These are phyloP conservation scores for Fusarium sp. DNA, from an alignment of 2,329 filamentous ascomycete species.

Conservation along the genomic window DNA sequence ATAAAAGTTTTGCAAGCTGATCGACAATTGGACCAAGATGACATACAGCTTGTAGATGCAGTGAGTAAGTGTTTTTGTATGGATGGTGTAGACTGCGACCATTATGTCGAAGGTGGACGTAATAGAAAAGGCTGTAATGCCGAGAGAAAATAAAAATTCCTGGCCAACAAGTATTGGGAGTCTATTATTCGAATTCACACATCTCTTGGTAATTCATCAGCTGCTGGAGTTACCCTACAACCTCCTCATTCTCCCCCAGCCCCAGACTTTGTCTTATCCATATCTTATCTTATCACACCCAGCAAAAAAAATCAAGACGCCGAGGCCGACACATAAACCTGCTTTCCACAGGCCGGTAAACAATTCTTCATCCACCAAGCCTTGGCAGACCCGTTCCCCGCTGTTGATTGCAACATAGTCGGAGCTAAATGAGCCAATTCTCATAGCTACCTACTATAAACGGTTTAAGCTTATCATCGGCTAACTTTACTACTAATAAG, in stretches of 20 bases:
- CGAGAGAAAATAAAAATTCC: rapidly evolving
- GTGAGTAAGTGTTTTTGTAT: neutral
- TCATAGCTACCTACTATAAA: slow-evolving; percentile 24
- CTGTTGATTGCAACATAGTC: slow-evolving; percentile 1
- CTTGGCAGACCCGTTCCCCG: slow-evolving; percentile 25
- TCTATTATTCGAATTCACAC: rapidly evolving
- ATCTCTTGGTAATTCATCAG: rapidly evolving
- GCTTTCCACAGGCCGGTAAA: neutral
- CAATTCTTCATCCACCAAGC: neutral
- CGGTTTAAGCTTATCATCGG: slow-evolving; percentile 24
- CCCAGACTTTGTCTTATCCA: neutral
- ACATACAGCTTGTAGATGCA: neutral
- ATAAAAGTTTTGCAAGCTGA: neutral
- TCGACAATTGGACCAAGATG: neutral
- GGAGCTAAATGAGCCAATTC: neutral
- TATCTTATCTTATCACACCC: neutral
- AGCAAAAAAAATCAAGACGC: neutral
- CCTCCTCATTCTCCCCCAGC: neutral
- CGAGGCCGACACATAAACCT: neutral
- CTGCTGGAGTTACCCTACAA: neutral
- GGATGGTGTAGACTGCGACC: too few relatives aligned
- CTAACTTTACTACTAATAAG: slow-evolving; percentile 15
- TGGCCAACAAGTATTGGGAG: neutral
- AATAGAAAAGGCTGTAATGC: too few relatives aligned
- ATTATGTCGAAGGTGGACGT: too few relatives aligned